phyloP scores from a whole-genome alignment of 768 basidiomycete species.

The Thelephora ganbajun region DNA sequence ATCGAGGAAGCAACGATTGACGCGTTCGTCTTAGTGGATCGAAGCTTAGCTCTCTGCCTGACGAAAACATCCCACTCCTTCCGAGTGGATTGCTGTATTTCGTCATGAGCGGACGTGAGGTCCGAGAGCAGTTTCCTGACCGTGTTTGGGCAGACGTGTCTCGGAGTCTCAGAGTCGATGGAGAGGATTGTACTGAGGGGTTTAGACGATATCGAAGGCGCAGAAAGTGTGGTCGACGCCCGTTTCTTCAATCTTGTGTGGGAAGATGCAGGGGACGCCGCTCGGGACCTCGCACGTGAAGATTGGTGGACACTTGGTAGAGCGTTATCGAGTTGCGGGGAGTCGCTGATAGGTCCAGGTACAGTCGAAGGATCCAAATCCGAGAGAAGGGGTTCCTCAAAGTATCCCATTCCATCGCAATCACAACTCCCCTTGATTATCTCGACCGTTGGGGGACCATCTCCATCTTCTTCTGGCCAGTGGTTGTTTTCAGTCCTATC shows the following conservation, averaged over 20 bases:
- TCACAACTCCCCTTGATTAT: constrained; percentile 27
- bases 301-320: constrained; percentile 9
- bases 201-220: constrained; percentile 16
- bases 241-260: constrained; percentile 27
- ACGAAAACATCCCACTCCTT: constrained; percentile 88
- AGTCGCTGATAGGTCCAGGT: not conserved
- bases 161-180: constrained; percentile 47
- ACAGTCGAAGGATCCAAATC: not conserved
- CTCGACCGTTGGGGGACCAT: constrained; percentile 13
- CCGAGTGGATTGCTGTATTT: constrained; percentile 50
- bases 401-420: constrained; percentile 21
- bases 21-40: constrained; percentile 14
- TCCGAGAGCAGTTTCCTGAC: constrained; percentile 60
- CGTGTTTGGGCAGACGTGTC: constrained; percentile 63
- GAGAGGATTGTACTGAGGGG: constrained; percentile 36
- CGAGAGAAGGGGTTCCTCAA: constrained; percentile 4
- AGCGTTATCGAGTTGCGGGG: not conserved
- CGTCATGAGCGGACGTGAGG: constrained; percentile 73
- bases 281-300: constrained; percentile 15
- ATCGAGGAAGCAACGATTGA: constrained; percentile 6
- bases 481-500: constrained; percentile 69
- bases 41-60: constrained; percentile 43
- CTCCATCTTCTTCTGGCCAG: constrained; percentile 58
- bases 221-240: constrained; percentile 23
- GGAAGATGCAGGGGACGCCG: constrained; percentile 34